Evolutionary conservation across 1,139 yeast genomes (phyloP).

Genomic region (Scheffersomyces illinoinensis): DNA sequence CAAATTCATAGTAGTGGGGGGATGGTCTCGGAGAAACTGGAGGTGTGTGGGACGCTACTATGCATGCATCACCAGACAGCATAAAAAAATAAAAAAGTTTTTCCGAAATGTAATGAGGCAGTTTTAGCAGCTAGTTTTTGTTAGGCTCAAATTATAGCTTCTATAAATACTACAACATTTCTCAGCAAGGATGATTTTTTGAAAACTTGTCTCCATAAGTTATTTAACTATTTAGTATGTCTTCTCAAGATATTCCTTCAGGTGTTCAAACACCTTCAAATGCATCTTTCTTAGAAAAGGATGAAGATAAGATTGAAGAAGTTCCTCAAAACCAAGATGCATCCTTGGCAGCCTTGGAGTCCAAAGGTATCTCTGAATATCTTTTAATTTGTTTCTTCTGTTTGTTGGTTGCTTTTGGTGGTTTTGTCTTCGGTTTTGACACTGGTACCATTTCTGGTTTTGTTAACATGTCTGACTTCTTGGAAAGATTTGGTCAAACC

Average conservation of each 20-base stretch:
- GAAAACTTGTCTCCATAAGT: neutral
- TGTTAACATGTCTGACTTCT: slow-evolving; percentile 57
- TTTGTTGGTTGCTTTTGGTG: slow-evolving; percentile 56
- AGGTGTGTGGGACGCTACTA: slow-evolving; percentile 6
- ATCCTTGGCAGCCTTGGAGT: slow-evolving; percentile 23
- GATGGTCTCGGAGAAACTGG: slow-evolving; percentile 11
- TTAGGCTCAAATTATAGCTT: neutral
- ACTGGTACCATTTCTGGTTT: slow-evolving; percentile 75
- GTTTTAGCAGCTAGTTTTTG: slow-evolving; percentile 2
- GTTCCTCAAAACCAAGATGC: slow-evolving; percentile 8
- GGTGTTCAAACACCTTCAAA: slow-evolving; percentile 38
- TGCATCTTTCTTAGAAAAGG: slow-evolving; percentile 30
- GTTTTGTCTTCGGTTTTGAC: slow-evolving; percentile 73
- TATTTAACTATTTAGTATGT: slow-evolving; percentile 13
- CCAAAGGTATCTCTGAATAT: slow-evolving; percentile 31
- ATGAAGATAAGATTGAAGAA: slow-evolving; percentile 15
- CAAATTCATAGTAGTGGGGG: slow-evolving; percentile 1
- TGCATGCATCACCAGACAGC: slow-evolving; percentile 6
- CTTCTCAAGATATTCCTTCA: slow-evolving; percentile 23
- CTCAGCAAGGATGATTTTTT: neutral
- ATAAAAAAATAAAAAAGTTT: neutral
- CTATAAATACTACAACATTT: slow-evolving; percentile 8
- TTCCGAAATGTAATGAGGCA: neutral
- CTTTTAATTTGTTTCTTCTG: slow-evolving; percentile 37
- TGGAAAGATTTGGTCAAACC: slow-evolving; percentile 45